phyloP scores from a whole-genome alignment of 2,329 filamentous ascomycete genomes.

The Beauveria varroae region DNA sequence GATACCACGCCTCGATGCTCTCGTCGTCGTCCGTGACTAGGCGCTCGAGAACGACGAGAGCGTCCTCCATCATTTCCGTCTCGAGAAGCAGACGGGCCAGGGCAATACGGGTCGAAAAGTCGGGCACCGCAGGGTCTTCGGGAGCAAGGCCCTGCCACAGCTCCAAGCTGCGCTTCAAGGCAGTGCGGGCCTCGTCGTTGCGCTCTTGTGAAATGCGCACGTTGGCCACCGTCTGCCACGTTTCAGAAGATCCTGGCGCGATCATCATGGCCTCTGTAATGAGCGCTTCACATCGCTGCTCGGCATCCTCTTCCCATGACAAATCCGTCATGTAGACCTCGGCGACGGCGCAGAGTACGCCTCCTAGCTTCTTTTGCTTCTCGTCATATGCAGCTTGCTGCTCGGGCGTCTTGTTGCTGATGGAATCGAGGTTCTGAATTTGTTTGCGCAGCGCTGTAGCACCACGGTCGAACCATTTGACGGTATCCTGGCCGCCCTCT shows the following conservation, averaged over 20 bases:
- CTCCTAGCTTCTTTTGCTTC: constrained; percentile 75
- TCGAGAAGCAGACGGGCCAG: constrained; percentile 84
- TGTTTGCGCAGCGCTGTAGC: constrained; percentile 64
- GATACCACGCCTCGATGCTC: constrained; percentile 94
- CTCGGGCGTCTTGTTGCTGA: constrained; percentile 29
- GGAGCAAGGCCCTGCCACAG: constrained; percentile 76
- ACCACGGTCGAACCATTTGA: constrained; percentile 62
- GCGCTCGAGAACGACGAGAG: constrained; percentile 75
- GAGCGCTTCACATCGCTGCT: constrained; percentile 77
- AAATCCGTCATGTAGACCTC: constrained; percentile 99
- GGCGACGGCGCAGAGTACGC: constrained; percentile 85
- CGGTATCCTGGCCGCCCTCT: constrained; percentile 57
- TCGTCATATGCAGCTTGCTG: constrained; percentile 45
- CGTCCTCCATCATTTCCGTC: constrained; percentile 76
- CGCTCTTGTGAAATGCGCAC: constrained; percentile 84
- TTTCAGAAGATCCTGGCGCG: constrained; percentile 73
- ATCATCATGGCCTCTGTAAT: constrained; percentile 86
- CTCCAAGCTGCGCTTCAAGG: constrained; percentile 70
- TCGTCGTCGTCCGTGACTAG: constrained; percentile 83
- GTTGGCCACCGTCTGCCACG: constrained; percentile 91
- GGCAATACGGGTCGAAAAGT: constrained; percentile 79
- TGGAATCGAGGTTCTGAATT: constrained; percentile 55
- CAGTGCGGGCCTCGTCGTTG: constrained; percentile 69
- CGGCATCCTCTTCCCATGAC: constrained; percentile 86
- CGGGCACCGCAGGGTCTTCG: constrained; percentile 65